Evolutionary conservation across 768 basidiomycete species (phyloP).

Genomic region (Pisolithus sp.): DNA sequence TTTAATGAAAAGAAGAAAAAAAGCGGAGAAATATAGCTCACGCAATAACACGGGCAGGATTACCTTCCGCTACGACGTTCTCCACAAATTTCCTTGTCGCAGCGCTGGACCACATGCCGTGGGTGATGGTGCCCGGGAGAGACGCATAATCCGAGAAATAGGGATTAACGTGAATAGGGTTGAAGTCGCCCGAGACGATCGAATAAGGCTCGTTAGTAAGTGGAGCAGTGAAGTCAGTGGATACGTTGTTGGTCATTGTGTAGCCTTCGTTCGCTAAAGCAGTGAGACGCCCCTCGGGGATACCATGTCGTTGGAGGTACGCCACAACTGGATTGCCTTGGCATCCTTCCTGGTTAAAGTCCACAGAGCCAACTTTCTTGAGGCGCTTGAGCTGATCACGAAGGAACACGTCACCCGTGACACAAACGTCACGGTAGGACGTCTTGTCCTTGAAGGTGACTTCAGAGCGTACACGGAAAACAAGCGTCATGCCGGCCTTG

Average conservation of each 20-base stretch:
- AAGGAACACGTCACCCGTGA: constrained; percentile 80
- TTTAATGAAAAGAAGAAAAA: constrained; percentile 1
- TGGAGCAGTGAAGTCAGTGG: constrained; percentile 73
- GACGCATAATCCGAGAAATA: constrained; percentile 94
- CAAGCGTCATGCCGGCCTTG: constrained; percentile 70
- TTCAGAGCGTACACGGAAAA: constrained; percentile 85
- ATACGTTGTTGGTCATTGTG: constrained; percentile 58
- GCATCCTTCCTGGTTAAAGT: constrained; percentile 80
- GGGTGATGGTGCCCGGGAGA: constrained; percentile 94
- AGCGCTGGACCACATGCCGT: constrained; percentile 95
- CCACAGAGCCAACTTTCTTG: constrained; percentile 82
- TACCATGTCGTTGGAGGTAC: constrained; percentile 89
- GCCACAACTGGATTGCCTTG: constrained; percentile 91
- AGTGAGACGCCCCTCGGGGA: constrained; percentile 65
- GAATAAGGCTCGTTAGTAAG: constrained; percentile 95
- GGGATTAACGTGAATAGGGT: constrained; percentile 97
- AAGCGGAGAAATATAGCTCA: constrained; percentile 36
- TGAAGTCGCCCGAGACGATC: constrained; percentile 93
- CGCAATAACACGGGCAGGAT: constrained; percentile 85
- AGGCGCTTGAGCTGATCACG: constrained; percentile 84
- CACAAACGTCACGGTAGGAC: constrained; percentile 72
- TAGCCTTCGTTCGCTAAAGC: constrained; percentile 86
- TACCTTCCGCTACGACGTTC: constrained; percentile 87
- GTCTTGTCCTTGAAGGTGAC: constrained; percentile 89
- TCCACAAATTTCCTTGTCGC: constrained; percentile 91